phyloP scores from a whole-genome alignment of 805 yeast genomes.

The Wickerhamia fluorescens region DNA sequence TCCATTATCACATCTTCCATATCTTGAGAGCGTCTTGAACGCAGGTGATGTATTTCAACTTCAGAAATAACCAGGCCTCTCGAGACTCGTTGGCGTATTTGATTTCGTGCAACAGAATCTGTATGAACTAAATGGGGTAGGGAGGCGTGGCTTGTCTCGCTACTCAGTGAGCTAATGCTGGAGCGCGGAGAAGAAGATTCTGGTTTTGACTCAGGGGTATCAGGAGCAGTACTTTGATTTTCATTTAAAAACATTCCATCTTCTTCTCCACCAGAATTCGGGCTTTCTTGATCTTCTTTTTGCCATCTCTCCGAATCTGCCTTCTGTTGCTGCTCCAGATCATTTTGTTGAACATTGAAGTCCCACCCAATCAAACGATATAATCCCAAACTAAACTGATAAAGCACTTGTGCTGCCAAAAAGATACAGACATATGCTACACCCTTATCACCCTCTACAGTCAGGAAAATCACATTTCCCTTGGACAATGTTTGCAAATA shows the following conservation, averaged over 20 bases:
- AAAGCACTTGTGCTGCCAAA: constrained; percentile 57
- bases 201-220: background rate
- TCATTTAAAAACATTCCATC: too few relatives aligned
- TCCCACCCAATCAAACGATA: constrained; percentile 66
- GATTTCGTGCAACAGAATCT: too few relatives aligned
- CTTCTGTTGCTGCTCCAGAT: constrained; percentile 3
- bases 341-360: constrained; percentile 36
- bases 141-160: background rate
- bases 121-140: too few relatives aligned
- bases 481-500: constrained; percentile 67
- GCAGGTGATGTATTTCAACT: background rate
- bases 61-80: background rate
- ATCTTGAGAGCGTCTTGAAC: constrained; percentile 19
- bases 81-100: background rate
- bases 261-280: background rate
- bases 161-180: background rate
- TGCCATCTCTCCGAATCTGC: background rate
- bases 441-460: constrained; percentile 61
- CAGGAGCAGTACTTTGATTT: background rate
- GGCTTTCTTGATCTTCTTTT: constrained; percentile 1
- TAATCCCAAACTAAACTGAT: constrained; percentile 72
- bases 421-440: constrained; percentile 80
- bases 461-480: constrained; percentile 48
- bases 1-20: constrained; percentile 35
- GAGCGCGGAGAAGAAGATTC: background rate